Conservation (phyloP, 371 early-diverging fungal species). For the Actinomortierella wolfii region DNA sequence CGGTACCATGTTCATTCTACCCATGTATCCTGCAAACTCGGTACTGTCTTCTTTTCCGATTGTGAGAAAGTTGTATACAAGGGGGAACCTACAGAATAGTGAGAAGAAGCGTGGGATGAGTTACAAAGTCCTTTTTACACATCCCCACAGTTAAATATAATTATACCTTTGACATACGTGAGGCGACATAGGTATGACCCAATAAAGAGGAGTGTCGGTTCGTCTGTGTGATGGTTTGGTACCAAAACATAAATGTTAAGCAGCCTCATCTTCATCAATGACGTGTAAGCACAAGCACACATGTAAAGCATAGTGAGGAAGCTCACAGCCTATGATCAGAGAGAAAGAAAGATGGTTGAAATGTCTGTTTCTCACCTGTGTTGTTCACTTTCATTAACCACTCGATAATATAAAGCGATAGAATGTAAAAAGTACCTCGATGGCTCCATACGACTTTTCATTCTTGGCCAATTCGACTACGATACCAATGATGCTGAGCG, state of each 20-base stretch:
- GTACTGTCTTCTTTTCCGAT: slow-evolving; percentile 53
- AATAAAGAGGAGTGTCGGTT: slow-evolving; percentile 85
- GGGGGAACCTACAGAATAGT: slow-evolving; percentile 66
- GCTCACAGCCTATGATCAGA: slow-evolving; percentile 62
- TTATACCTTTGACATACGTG: slow-evolving; percentile 46
- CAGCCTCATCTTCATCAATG: slow-evolving; percentile 84
- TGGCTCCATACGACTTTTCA: slow-evolving; percentile 53
- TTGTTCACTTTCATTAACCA: slow-evolving; percentile 6
- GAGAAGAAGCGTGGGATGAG: neutral
- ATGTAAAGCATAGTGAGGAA: slow-evolving; percentile 85
- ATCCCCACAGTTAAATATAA: too few species aligned
- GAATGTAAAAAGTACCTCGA: slow-evolving; percentile 52
- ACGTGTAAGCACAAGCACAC: slow-evolving; percentile 89
- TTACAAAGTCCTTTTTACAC: too few species aligned
- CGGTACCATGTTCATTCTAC: slow-evolving; percentile 85
- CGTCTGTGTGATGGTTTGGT: slow-evolving; percentile 90
- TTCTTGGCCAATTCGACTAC: slow-evolving; percentile 52
- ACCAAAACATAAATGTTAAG: slow-evolving; percentile 86
- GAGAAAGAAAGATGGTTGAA: neutral
- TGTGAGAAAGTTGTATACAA: slow-evolving; percentile 94
- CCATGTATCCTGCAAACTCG: slow-evolving; percentile 68
- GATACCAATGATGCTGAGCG: slow-evolving; percentile 62
- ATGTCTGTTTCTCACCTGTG: neutral
- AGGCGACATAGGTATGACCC: slow-evolving; percentile 89
- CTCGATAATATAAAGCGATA: too few species aligned